Evolutionary conservation across 139 green algal genomes (phyloP).

Genomic region (Micractinium conductrix): DNA sequence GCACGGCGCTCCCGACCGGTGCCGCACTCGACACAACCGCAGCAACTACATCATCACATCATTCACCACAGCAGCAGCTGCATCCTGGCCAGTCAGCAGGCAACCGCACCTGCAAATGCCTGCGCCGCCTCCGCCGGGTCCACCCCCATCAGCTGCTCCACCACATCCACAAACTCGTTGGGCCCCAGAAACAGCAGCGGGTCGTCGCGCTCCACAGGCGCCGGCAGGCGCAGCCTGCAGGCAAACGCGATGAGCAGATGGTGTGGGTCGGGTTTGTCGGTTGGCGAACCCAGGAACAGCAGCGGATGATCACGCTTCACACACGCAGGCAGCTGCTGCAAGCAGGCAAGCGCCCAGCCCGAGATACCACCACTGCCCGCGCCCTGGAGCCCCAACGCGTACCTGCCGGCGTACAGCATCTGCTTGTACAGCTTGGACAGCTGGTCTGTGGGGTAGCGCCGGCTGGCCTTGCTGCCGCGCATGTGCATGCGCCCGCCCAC

Average conservation of each 20-base stretch:
- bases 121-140: constrained; percentile 18
- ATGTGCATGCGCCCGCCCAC: constrained; percentile 23
- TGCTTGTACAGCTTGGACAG: constrained; percentile 42
- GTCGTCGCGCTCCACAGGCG: constrained; percentile 45
- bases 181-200: constrained; percentile 40
- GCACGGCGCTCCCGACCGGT: too few relatives aligned
- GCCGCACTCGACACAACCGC: too few relatives aligned
- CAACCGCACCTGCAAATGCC: not conserved
- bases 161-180: constrained; percentile 53
- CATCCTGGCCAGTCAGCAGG: too few relatives aligned
- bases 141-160: constrained; percentile 52
- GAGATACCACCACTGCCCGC: too few relatives aligned
- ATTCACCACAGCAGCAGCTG: too few relatives aligned
- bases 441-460: constrained; percentile 44
- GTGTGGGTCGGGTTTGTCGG: too few relatives aligned
- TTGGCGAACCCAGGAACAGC: not conserved
- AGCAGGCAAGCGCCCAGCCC: too few relatives aligned
- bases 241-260: too few relatives aligned
- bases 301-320: not conserved
- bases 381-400: too few relatives aligned
- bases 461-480: constrained; percentile 16
- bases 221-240: constrained; percentile 40
- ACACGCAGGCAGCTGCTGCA: not conserved
- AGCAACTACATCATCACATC: too few relatives aligned
- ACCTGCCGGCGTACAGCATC: constrained; percentile 45